These are phyloP conservation scores for Volvariella surrecta DNA, from an alignment of 1,284 basidiomycete species.

Conservation along the genomic window DNA sequence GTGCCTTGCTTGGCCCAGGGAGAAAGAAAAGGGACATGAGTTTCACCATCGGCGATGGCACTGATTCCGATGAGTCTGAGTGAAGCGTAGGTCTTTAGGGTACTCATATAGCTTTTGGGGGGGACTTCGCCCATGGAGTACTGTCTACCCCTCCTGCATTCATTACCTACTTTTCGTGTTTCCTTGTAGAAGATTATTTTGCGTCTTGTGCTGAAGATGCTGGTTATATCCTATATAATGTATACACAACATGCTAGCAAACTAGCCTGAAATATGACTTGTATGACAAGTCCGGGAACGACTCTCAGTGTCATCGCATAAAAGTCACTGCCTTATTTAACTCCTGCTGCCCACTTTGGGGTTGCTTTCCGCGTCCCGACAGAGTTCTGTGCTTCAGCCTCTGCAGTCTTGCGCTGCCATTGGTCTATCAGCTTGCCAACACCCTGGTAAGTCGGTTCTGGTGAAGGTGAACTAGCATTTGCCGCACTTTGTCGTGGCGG, in stretches of 20 bases:
- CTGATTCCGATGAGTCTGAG: constrained; percentile 1
- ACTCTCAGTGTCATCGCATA: no score
- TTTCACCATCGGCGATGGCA: constrained; percentile 4
- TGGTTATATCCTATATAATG: no score
- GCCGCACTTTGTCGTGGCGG: constrained; percentile 17
- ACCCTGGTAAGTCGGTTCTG: constrained; percentile 70
- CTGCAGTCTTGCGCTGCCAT: constrained; percentile 75
- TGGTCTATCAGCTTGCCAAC: constrained; percentile 76
- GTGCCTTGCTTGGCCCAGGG: constrained; percentile 9
- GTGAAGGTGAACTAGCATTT: constrained; percentile 43
- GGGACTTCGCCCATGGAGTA: no score
- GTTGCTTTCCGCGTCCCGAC: constrained; percentile 26
- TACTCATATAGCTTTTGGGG: no score
- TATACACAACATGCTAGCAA: constrained; percentile 17
- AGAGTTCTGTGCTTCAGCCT: constrained; percentile 28
- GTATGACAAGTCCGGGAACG: no score
- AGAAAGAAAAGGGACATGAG: constrained; percentile 5
- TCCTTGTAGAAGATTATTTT: no score
- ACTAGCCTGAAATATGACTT: constrained; percentile 10
- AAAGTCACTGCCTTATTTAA: constrained; percentile 23
- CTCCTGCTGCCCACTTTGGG: constrained; percentile 32
- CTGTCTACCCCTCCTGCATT: no score
- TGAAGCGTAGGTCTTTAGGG: not conserved
- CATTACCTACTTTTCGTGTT: no score
- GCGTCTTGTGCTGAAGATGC: no score